Base-by-base conservation (phyloP, 2,329 filamentous ascomycete species). In the Paracorniculantispora psalliotae region DNA sequence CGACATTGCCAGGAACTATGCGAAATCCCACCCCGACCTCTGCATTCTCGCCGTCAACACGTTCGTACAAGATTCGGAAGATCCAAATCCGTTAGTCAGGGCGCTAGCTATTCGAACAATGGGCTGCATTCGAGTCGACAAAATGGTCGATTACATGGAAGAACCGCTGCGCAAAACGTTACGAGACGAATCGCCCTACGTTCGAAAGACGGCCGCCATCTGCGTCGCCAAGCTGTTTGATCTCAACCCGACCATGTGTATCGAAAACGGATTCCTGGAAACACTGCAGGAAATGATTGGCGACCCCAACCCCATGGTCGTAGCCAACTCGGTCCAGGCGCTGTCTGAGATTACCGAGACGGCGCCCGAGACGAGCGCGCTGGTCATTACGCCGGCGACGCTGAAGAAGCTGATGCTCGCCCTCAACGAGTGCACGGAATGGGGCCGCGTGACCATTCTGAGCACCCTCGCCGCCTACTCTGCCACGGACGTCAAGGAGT, bases 61-160 rank as follows among this genome's bases (percentile, higher is more conserved):
- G 15, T 99, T 99, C 70, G 94, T 97, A 6, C 94, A 99, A 81
- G 94, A 99, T 73, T 94, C 94, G 17, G 94, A 99, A 83, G 94
- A 99, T 69, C 94, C 94, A 46, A 99, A 99, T 70, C 94, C 94
- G 15, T 83, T 99, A 25, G 91, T 99, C 69, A 83, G 94, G 80
- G 94, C 94, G 53, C 82, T 99, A 54, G 94, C 94, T 58, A 96
- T 99, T 73, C 85, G 94, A 67, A 99, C 94, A 35, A 99, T 99
- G 94, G 94, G 94, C 43, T 97, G 94, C 71, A 97, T 99, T 68
- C 82, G 94, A 59, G 94, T 99, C 59, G 94, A 97, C 67, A 99
- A 99, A 76, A 99, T 99, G 91, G 91, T 97, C 64, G 94, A 99
- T 72, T 99, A 99, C 74, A 97, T 99, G 93, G 94, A 97, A 74